Conservation (phyloP, 805 yeast genomes). For the Kockiozyma suomiensis region DNA sequence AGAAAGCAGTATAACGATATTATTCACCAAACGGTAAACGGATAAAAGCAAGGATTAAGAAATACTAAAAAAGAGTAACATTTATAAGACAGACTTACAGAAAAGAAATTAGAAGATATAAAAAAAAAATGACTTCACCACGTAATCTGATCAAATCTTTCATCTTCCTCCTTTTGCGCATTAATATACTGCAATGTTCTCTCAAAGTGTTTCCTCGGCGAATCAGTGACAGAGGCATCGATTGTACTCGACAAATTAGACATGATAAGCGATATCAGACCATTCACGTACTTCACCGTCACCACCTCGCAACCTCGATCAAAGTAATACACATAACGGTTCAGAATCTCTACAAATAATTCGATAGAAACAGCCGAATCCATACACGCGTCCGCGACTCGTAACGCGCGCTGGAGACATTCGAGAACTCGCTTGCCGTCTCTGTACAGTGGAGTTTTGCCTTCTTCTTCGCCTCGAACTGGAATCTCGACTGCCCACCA, state of each 20-base stretch:
- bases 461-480: slow-evolving; percentile 51
- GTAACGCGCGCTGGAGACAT: slow-evolving; percentile 81
- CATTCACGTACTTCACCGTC: slow-evolving; percentile 75
- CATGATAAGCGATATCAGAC: slow-evolving; percentile 75
- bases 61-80: background rate
- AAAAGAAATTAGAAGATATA: background rate
- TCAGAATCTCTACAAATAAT: slow-evolving; percentile 85
- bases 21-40: too few species aligned
- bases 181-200: slow-evolving; percentile 72
- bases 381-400: slow-evolving; percentile 94
- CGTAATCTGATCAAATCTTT: slow-evolving; percentile 48
- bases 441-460: slow-evolving; percentile 46
- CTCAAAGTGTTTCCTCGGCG: slow-evolving; percentile 59
- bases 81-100: too few species aligned
- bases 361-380: slow-evolving; percentile 74
- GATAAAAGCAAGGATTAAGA: too few species aligned
- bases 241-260: slow-evolving; percentile 40
- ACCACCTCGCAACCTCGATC: slow-evolving; percentile 75
- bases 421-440: slow-evolving; percentile 80
- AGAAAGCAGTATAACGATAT: too few species aligned
- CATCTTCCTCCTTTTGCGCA: slow-evolving; percentile 70
- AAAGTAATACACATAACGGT: slow-evolving; percentile 81
- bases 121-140: slow-evolving; percentile 15
- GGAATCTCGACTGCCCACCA: slow-evolving; percentile 87
- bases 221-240: slow-evolving; percentile 40